phyloP scores from a whole-genome alignment of 306 rosid genomes.

The Abrus pulchellus region DNA sequence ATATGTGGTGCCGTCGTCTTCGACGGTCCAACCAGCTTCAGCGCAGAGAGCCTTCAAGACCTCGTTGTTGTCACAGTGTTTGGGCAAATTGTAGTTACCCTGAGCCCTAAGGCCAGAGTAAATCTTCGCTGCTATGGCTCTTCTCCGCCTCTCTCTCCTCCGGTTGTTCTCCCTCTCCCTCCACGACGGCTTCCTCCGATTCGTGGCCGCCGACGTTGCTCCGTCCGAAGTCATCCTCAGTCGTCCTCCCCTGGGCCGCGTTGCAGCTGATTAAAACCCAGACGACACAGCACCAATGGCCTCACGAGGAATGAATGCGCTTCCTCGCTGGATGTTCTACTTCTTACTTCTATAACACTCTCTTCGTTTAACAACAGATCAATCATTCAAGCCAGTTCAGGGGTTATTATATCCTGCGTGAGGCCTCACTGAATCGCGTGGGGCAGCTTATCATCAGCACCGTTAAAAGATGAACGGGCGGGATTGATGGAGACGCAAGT shows the following conservation, averaged over 20 bases:
- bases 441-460: not conserved
- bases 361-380: slow-evolving; percentile 20
- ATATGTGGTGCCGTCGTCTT: slow-evolving; percentile 93
- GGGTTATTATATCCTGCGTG: slow-evolving; percentile 27
- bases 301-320: slow-evolving; percentile 77
- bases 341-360: slow-evolving; percentile 33
- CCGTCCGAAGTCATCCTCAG: slow-evolving; percentile 81
- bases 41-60: slow-evolving; percentile 87
- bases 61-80: slow-evolving; percentile 94
- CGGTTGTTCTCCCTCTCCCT: slow-evolving; percentile 96
- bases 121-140: slow-evolving; percentile 91
- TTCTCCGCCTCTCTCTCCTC: slow-evolving; percentile 85
- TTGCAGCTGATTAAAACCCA: slow-evolving; percentile 60
- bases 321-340: slow-evolving; percentile 37
- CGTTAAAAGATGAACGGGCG: slow-evolving; percentile 9
- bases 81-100: slow-evolving; percentile 89
- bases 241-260: slow-evolving; percentile 41
- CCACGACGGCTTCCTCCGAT: slow-evolving; percentile 93
- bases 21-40: slow-evolving; percentile 97
- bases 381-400: slow-evolving; percentile 13
- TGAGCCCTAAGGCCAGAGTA: slow-evolving; percentile 83
- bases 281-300: slow-evolving; percentile 10
- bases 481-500: slow-evolving; percentile 1
- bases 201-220: slow-evolving; percentile 75
- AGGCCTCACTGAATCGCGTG: slow-evolving; percentile 5